Base-by-base conservation (phyloP, 2,329 filamentous ascomycete genomes). In the Sphaerulina vaccinii region DNA sequence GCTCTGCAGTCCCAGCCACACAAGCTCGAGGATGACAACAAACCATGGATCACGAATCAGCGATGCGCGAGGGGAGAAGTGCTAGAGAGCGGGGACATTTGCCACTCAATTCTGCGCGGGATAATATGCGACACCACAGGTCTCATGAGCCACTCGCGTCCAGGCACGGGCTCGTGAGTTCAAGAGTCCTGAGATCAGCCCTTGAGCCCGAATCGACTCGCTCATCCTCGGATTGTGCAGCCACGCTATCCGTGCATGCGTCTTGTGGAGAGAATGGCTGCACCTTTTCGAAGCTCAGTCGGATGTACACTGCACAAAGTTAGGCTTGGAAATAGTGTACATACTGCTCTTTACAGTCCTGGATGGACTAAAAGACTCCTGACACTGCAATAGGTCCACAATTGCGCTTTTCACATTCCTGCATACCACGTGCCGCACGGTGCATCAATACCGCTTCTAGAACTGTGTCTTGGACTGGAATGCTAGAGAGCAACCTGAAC, bases 391-490 rank as follows among this genome's bases (percentile, higher is more conserved):
- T n/a, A n/a, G n/a, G n/a, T 29, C 27, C 7, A 29, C 27, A 3
- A 13, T 13, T 13, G 27, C 10, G 27, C n/a, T 29, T 9, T 10
- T 9, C 27, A 29, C 27, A 10, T 29, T 13, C 9, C 27, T 3
- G 9, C 27, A 29, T 9, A 29, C 27, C 27, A 29, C 27, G 27
- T 29, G 27, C 27, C 10, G 27, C 35, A 15, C 27, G 8, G n/a
- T 29, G 3, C 27, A 9, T 29, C 9, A 29, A 29, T 10, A 10
- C 43, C 43, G 43, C 21, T 46, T 46, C 24, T 9, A 32, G 43
- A 24, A 10, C 21, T 6, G 8, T 16, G 18, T 45, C 42, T 45
- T 19, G 32, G 29, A 35, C 22, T 46, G 43, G 43, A 46, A 46
- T 46, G 43, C 40, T 10, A 29, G 15, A 16, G 13, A 42, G 23